Conservation (phyloP, 148 eudicot species). For the Fagopyrum homotropicum region DNA sequence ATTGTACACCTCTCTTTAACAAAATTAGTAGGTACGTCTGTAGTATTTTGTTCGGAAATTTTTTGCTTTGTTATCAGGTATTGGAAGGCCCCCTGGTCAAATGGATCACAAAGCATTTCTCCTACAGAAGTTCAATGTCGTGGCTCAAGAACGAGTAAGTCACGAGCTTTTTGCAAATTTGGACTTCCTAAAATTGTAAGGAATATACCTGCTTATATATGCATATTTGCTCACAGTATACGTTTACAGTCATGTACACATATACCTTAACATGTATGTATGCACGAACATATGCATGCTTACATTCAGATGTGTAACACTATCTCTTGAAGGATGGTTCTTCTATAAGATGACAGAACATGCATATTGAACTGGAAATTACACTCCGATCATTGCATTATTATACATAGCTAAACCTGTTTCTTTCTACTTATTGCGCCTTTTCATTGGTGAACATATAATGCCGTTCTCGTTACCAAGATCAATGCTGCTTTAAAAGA, state of each 20-base stretch:
- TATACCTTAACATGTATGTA: background rate
- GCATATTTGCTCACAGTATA: background rate
- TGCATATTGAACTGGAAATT: background rate
- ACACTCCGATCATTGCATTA: background rate
- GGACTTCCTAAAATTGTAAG: background rate
- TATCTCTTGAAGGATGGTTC: background rate
- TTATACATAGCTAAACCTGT: constrained; percentile 1
- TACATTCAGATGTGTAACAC: background rate
- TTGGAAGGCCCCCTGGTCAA: constrained; percentile 96
- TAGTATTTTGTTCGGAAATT: background rate
- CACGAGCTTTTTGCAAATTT: background rate
- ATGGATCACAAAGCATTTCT: constrained; percentile 97
- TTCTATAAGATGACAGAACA: background rate
- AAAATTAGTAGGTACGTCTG: constrained; percentile 11
- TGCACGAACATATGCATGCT: background rate
- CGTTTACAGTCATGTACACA: background rate
- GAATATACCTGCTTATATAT: background rate
- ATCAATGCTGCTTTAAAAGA: constrained; percentile 72
- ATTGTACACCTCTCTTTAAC: constrained; percentile 3
- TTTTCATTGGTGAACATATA: background rate
- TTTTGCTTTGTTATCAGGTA: constrained; percentile 36
- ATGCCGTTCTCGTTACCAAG: constrained; percentile 21
- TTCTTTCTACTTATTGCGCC: background rate
- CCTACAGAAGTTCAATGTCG: constrained; percentile 77
- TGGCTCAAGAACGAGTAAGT: constrained; percentile 71